Conservation (phyloP, 2,329 filamentous ascomycete species). For the Epichloe gansuensis region DNA sequence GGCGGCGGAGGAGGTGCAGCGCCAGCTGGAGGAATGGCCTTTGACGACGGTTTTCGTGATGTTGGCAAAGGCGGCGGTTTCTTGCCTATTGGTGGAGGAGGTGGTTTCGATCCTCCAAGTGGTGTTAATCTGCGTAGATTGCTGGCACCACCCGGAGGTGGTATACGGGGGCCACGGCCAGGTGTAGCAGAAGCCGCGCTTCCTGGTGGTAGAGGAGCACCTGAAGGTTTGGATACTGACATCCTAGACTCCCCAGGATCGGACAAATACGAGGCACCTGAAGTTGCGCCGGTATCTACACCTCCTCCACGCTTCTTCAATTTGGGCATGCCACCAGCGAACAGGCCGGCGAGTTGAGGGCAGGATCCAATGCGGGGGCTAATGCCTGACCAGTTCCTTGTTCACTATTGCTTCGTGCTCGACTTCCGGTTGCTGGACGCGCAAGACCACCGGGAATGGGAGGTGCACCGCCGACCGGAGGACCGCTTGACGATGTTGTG, state of each 20-base stretch:
- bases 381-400: constrained; percentile 37
- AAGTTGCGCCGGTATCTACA: constrained; percentile 50
- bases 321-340: constrained; percentile 92
- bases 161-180: constrained; percentile 27
- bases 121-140: constrained; percentile 48
- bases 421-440: constrained; percentile 57
- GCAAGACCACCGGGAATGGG: constrained; percentile 60
- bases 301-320: constrained; percentile 76
- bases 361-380: constrained; percentile 37
- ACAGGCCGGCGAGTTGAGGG: constrained; percentile 72
- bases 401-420: constrained; percentile 78
- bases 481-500: constrained; percentile 31
- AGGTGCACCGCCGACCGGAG: constrained; percentile 62
- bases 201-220: constrained; percentile 48
- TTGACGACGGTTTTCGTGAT: constrained; percentile 43
- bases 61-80: constrained; percentile 55
- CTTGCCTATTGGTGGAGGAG: constrained; percentile 68
- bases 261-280: constrained; percentile 62
- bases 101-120: constrained; percentile 25
- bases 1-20: constrained; percentile 25
- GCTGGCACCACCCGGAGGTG: constrained; percentile 30
- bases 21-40: constrained; percentile 19
- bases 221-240: constrained; percentile 33
- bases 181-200: constrained; percentile 48
- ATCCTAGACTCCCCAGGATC: constrained; percentile 46